These are phyloP conservation scores for Phycomyces blakesleeanus DNA, from an alignment of 192 early-diverging fungal genomes.

Conservation along the genomic window DNA sequence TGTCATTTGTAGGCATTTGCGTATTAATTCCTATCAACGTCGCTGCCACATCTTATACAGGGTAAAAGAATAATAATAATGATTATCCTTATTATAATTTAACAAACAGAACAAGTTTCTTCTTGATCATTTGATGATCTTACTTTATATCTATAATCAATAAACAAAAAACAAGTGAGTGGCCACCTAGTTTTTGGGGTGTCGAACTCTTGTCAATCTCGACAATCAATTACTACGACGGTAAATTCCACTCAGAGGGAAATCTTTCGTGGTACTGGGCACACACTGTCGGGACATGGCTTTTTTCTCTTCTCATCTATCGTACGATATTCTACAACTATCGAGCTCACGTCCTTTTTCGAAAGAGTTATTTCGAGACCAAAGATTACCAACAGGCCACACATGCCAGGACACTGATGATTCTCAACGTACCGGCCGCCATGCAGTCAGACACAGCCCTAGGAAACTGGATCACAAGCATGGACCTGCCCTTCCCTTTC, in stretches of 20 bases:
- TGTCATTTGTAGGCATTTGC: slow-evolving; percentile 56
- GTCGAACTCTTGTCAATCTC: slow-evolving; percentile 26
- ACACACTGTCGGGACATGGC: slow-evolving; percentile 57
- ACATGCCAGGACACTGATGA: too few relatives aligned
- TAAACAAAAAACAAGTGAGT: too few relatives aligned
- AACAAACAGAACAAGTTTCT: too few relatives aligned
- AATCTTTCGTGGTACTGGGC: slow-evolving; percentile 56
- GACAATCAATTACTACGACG: slow-evolving; percentile 26
- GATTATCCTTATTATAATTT: too few relatives aligned
- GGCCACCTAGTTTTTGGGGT: slow-evolving; percentile 1
- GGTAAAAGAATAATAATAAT: slow-evolving; percentile 46
- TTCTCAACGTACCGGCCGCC: slow-evolving; percentile 55
- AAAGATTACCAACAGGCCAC: slow-evolving; percentile 55
- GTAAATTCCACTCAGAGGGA: slow-evolving; percentile 11
- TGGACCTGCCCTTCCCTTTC: slow-evolving; percentile 40
- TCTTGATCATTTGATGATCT: too few relatives aligned
- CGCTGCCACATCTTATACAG: slow-evolving; percentile 37
- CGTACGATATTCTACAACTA: slow-evolving; percentile 51
- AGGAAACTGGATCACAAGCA: slow-evolving; percentile 40
- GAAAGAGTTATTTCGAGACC: slow-evolving; percentile 56
- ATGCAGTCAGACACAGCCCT: slow-evolving; percentile 57
- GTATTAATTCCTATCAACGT: slow-evolving; percentile 64
- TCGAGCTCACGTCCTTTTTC: slow-evolving; percentile 45
- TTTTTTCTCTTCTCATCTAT: slow-evolving; percentile 44
- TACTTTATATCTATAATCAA: too few relatives aligned